A percentile compares a stretch with the other conserved stretches of the same genome.
These are phyloP conservation scores for Debaryomyces nepalensis DNA, from an alignment of 1,139 yeast species.

Conservation along the genomic window DNA sequence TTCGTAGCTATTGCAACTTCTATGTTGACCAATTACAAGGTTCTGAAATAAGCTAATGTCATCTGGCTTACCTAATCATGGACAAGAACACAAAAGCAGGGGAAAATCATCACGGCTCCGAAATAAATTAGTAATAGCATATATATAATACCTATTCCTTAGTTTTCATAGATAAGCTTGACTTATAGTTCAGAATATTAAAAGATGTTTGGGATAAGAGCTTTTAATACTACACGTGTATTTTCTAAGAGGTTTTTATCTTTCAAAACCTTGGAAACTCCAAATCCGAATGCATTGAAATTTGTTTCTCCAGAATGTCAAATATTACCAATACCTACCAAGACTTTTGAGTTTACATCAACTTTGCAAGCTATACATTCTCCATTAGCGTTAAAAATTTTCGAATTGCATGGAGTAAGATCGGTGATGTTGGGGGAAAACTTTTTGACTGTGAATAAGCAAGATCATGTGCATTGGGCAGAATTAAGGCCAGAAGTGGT, in stretches of 20 bases:
- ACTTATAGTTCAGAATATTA: background rate
- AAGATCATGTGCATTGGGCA: constrained; percentile 53
- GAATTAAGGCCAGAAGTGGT: constrained; percentile 50
- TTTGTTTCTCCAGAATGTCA: constrained; percentile 56
- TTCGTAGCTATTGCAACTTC: background rate
- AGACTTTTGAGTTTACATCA: constrained; percentile 66
- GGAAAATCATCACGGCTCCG: constrained; percentile 2
- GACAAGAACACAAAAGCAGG: constrained; percentile 7
- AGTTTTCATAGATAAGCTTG: background rate
- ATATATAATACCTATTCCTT: background rate
- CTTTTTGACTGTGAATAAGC: constrained; percentile 52
- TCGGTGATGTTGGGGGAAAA: constrained; percentile 86
- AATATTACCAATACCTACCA: constrained; percentile 68
- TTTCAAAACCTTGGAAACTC: constrained; percentile 64
- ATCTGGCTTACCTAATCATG: constrained; percentile 1
- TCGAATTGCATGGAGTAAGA: constrained; percentile 82
- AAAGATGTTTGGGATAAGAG: constrained; percentile 5
- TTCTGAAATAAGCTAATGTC: constrained; percentile 2
- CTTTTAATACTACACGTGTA: background rate
- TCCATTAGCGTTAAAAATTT: constrained; percentile 79
- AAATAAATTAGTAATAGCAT: background rate
- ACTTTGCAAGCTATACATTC: constrained; percentile 76
- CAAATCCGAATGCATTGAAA: constrained; percentile 90
- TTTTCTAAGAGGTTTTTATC: constrained; percentile 31
- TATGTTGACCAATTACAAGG: constrained; percentile 3